Evolutionary conservation across 164 flowering plant genomes (phyloP).

Genomic region (Kingdonia uniflora): DNA sequence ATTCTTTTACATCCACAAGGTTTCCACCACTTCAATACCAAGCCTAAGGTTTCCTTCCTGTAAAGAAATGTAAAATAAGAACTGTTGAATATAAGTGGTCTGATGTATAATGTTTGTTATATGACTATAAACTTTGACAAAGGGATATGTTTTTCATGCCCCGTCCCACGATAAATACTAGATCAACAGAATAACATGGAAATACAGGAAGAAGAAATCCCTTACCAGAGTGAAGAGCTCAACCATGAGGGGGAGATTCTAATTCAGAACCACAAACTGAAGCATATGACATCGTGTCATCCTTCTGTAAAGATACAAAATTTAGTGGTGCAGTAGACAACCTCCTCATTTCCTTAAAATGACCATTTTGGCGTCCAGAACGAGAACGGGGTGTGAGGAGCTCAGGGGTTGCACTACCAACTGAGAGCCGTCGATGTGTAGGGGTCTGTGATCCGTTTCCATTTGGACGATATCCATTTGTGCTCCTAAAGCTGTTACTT

Average conservation of each 20-base stretch:
- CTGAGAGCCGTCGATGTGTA: conserved; percentile 66
- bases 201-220: no score
- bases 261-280: conserved; percentile 71
- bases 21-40: conserved; percentile 11
- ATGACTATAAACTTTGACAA: no score
- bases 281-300: conserved; percentile 71
- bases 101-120: no score
- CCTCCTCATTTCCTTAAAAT: conserved; percentile 77
- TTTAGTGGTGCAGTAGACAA: conserved; percentile 70
- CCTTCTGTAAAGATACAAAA: conserved; percentile 68
- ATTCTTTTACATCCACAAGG: conserved; percentile 35
- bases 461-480: conserved; percentile 55
- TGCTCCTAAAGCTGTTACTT: conserved; percentile 55
- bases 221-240: conserved; percentile 1
- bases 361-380: conserved; percentile 82
- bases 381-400: conserved; percentile 71
- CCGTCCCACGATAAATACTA: no score
- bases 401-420: conserved; percentile 53
- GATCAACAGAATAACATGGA: no score
- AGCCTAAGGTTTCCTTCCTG: neutral
- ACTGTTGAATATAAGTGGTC: no score
- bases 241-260: conserved; percentile 59
- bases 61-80: neutral
- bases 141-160: no score
- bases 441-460: conserved; percentile 82